Conservation (phyloP, 768 basidiomycete species). For the Pleurotus cornucopiae region DNA sequence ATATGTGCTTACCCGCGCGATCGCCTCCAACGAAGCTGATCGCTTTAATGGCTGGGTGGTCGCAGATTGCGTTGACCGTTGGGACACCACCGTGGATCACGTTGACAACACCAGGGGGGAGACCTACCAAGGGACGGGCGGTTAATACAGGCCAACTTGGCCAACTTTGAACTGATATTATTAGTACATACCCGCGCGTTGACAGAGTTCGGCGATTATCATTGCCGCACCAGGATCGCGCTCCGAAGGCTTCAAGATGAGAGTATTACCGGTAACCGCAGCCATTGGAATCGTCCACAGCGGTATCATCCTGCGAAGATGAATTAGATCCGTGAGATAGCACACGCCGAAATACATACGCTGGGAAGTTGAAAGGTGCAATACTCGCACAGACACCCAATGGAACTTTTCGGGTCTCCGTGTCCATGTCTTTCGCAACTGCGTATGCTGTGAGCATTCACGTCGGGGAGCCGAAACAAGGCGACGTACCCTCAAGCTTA, state of each 20-base stretch:
- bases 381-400: conserved; percentile 84
- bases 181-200: conserved; percentile 60
- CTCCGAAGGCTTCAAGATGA: conserved; percentile 94
- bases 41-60: conserved; percentile 86
- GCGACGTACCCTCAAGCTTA: conserved; percentile 75
- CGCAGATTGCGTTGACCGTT: conserved; percentile 93
- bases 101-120: conserved; percentile 87
- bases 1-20: conserved; percentile 90
- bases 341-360: conserved; percentile 40
- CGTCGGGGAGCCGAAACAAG: not conserved
- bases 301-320: conserved; percentile 76
- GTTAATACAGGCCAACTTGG: conserved; percentile 6
- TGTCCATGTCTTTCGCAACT: conserved; percentile 98
- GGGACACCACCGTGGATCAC: conserved; percentile 87
- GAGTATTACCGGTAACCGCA: conserved; percentile 85
- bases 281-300: conserved; percentile 95
- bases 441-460: not conserved
- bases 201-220: conserved; percentile 95
- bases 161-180: not conserved
- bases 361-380: conserved; percentile 88
- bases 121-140: conserved; percentile 34
- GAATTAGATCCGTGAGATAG: not conserved
- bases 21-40: conserved; percentile 97
- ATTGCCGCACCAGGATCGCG: conserved; percentile 96
- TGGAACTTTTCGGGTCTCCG: conserved; percentile 77